These are phyloP conservation scores for Abrus pulchellus DNA, from an alignment of 306 rosid genomes.

Conservation along the genomic window DNA sequence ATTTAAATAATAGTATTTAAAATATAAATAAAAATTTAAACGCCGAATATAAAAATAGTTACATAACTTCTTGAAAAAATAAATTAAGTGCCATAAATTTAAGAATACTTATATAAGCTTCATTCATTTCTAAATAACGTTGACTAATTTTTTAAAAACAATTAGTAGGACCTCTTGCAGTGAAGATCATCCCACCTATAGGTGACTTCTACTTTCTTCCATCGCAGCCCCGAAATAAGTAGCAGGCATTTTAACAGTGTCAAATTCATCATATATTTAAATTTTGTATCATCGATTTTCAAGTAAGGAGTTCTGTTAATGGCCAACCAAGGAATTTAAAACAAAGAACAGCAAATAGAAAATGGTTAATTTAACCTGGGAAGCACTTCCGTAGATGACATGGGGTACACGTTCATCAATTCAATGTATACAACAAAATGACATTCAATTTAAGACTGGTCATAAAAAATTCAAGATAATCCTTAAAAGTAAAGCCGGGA, in stretches of 20 bases:
- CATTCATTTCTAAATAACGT: too few relatives aligned
- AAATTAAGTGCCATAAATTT: too few relatives aligned
- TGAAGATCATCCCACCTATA: too few relatives aligned
- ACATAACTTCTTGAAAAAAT: too few relatives aligned
- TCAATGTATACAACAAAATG: slow-evolving; percentile 33
- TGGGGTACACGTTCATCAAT: slow-evolving; percentile 46
- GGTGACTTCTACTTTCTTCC: too few relatives aligned
- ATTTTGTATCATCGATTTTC: background rate
- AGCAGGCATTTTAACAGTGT: background rate
- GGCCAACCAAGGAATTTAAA: background rate
- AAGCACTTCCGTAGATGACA: slow-evolving; percentile 39
- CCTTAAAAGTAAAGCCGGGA: slow-evolving; percentile 38
- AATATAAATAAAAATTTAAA: too few relatives aligned
- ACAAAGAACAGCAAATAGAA: background rate
- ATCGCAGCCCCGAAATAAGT: background rate
- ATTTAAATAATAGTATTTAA: too few relatives aligned
- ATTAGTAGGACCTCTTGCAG: too few relatives aligned
- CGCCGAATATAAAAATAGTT: too few relatives aligned
- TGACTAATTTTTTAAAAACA: too few relatives aligned
- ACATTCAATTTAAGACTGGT: slow-evolving; percentile 38
- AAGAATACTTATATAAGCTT: too few relatives aligned
- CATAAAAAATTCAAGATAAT: slow-evolving; percentile 32
- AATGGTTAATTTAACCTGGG: slow-evolving; percentile 18
- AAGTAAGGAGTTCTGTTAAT: background rate
- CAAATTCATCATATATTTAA: slow-evolving; percentile 1